Evolutionary conservation across 2,329 filamentous ascomycete species (phyloP).

Genomic region (Orbilia oligospora): DNA sequence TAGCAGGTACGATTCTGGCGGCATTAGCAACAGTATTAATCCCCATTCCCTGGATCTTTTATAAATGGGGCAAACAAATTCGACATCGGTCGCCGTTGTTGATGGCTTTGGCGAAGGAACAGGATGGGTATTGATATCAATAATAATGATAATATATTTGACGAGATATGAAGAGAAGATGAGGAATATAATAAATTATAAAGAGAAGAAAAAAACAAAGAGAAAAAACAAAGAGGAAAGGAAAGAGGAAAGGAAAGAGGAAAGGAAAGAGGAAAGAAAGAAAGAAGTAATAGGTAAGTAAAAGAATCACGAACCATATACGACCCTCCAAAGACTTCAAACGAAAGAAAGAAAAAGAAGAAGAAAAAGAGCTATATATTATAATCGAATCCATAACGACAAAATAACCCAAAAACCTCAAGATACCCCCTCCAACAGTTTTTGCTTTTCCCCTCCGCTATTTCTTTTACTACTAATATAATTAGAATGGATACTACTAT

Average conservation of each 20-base stretch:
- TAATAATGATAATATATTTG: not conserved
- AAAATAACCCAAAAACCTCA: not conserved
- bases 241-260: too few relatives aligned
- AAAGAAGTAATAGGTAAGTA: not conserved
- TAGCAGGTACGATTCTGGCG: slow-evolving; percentile 70
- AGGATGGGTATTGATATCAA: slow-evolving; percentile 43
- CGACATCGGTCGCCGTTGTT: slow-evolving; percentile 71
- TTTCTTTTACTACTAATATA: not conserved
- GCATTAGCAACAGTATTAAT: slow-evolving; percentile 80
- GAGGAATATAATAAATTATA: not conserved
- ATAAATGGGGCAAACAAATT: slow-evolving; percentile 73
- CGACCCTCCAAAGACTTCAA: too few relatives aligned
- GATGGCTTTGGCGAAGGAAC: slow-evolving; percentile 66
- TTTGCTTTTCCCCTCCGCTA: not conserved
- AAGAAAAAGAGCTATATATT: not conserved
- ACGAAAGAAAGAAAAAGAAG: not conserved
- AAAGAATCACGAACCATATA: not conserved
- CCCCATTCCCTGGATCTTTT: slow-evolving; percentile 85
- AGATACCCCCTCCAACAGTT: not conserved
- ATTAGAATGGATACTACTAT: slow-evolving; percentile 6
- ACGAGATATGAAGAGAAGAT: not conserved
- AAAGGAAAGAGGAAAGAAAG: slow-evolving; percentile 23
- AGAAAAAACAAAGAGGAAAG: slow-evolving; percentile 16
- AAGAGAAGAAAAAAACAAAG: too few relatives aligned
- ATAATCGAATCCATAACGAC: too few relatives aligned